These are phyloP conservation scores for Jacaranda mimosifolia DNA, from an alignment of 257 asterid species.

Conservation along the genomic window DNA sequence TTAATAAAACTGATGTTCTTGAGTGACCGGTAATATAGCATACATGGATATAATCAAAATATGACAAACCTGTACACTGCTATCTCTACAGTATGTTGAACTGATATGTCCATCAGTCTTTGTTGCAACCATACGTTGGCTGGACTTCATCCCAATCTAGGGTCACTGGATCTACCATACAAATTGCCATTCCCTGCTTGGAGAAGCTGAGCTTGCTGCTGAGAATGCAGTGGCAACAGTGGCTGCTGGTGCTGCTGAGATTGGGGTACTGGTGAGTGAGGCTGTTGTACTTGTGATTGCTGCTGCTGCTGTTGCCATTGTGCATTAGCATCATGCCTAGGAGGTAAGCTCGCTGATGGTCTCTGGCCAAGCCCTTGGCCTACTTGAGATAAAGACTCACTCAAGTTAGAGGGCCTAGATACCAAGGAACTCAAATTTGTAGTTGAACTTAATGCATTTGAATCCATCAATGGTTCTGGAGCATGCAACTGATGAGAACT, in stretches of 20 bases:
- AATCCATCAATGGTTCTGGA: slow-evolving; percentile 60
- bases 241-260: slow-evolving; percentile 54
- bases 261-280: slow-evolving; percentile 50
- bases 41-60: slow-evolving; percentile 28
- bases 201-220: slow-evolving; percentile 69
- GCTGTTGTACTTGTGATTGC: slow-evolving; percentile 54
- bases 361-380: slow-evolving; percentile 63
- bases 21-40: slow-evolving; percentile 10
- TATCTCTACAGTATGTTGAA: slow-evolving; percentile 48
- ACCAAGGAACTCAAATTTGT: slow-evolving; percentile 54
- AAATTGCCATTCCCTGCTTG: slow-evolving; percentile 65
- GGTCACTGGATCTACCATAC: slow-evolving; percentile 61
- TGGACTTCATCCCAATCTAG: slow-evolving; percentile 66
- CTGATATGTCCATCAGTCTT: slow-evolving; percentile 48
- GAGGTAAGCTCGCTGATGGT: slow-evolving; percentile 54
- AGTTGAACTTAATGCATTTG: slow-evolving; percentile 50
- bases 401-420: slow-evolving; percentile 49
- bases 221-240: slow-evolving; percentile 50
- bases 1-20: neutral
- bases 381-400: slow-evolving; percentile 54
- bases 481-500: slow-evolving; percentile 54
- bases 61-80: slow-evolving; percentile 72
- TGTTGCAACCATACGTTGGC: slow-evolving; percentile 33
- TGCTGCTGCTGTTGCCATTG: slow-evolving; percentile 57
- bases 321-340: slow-evolving; percentile 58